Evolutionary conservation across 192 early-diverging fungal species (phyloP), one percentile per base, ranked within the genome.

Genomic region (Spizellomyces punctatus): DNA sequence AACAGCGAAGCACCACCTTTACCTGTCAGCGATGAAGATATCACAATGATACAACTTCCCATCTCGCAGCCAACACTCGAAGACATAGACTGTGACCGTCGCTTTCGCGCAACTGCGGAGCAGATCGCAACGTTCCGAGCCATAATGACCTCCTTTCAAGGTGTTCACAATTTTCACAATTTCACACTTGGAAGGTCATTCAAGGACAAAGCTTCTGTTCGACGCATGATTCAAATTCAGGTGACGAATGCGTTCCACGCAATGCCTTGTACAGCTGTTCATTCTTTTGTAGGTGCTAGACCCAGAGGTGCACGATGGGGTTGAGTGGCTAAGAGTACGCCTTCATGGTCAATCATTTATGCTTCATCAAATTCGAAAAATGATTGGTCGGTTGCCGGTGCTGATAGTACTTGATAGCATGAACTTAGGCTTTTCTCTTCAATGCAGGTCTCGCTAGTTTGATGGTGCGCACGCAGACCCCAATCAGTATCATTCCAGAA

Each of bases 291-390:
- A 86, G 66, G 92, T 58, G 5, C 50, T 70, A 56, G 81, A 84
- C 4, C 87, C 87, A 7, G 81, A 80, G 49, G 64, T 83, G 14
- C 67, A 68, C 8, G 73, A 78, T 36, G 84, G 76, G 4, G 64
- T 83, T 41, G 96, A 99, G 76, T 98, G 96, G 98, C 73, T 99
- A 27, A 92, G 90, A 42, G 75, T 96, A 36, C 96, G 94, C 71
- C 89, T 99, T 41, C 86, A 92, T 73, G 98, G 98, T 5, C 95
- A 98, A 78, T 91, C 92, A 50, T 99, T 99, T 69, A 98, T 99
- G 95, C 82, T 99, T 44, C 96, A 99, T 82, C 98, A 99, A 82
- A 99, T 99, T 72, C 90, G 98, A 50, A 98, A 98, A 76, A 99
- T 99, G 98, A 93, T 99, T 67, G 93, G 63, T 54, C 50, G 4